These are phyloP conservation scores for Rhizophora mangle DNA, from an alignment of 345 rosid species.

Conservation along the genomic window DNA sequence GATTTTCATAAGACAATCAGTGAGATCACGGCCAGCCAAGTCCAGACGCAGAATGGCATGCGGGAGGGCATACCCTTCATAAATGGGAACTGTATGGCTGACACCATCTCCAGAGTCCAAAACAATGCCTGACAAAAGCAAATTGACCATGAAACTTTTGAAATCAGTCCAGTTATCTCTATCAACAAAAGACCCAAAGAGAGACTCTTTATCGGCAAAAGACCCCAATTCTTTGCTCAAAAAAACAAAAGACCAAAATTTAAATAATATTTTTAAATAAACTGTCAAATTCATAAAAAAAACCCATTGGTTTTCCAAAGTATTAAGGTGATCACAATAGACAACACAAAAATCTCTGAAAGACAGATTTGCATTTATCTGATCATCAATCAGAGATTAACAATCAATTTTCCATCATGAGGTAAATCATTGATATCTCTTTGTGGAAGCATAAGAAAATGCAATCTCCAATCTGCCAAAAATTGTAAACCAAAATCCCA, in stretches of 20 bases:
- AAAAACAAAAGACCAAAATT: not conserved
- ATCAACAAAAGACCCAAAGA: not conserved
- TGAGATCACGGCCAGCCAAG: constrained; percentile 77
- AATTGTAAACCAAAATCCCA: too few relatives aligned
- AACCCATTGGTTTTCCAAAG: not conserved
- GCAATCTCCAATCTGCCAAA: too few relatives aligned
- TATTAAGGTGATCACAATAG: not conserved
- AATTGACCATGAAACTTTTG: constrained; percentile 5
- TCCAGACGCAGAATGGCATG: constrained; percentile 77
- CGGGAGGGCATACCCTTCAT: constrained; percentile 56
- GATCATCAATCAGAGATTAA: too few relatives aligned
- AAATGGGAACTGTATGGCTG: constrained; percentile 58
- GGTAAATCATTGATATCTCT: too few relatives aligned
- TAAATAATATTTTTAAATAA: not conserved
- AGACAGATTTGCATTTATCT: not conserved
- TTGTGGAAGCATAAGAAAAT: too few relatives aligned
- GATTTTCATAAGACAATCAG: constrained; percentile 66
- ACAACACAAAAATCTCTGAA: constrained; percentile 7
- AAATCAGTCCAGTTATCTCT: not conserved
- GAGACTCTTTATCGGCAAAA: not conserved
- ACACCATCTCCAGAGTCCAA: constrained; percentile 61
- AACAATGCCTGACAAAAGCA: constrained; percentile 42
- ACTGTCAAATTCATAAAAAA: not conserved
- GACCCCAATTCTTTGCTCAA: too few relatives aligned
- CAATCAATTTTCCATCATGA: too few relatives aligned